Percentiles rank a stretch among this genome's conserved stretches.
Evolutionary conservation across 1,139 yeast genomes (phyloP).

Genomic region (Hanseniaspora uvarum): DNA sequence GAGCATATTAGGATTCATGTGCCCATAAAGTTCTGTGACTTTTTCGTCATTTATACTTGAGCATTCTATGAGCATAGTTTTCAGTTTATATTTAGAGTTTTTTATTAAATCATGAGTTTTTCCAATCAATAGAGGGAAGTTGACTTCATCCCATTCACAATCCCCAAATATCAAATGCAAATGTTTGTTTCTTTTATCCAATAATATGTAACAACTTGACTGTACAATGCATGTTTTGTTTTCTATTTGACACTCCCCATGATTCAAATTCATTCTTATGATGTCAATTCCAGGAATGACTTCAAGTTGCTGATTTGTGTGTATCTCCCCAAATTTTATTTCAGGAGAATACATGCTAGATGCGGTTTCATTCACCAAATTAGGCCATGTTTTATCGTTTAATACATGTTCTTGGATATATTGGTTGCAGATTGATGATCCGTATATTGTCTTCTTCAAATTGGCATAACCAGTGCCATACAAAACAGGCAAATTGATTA

Average conservation of each 20-base stretch:
- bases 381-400: slow-evolving; percentile 77
- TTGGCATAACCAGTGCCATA: slow-evolving; percentile 22
- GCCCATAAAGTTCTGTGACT: slow-evolving; percentile 51
- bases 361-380: slow-evolving; percentile 27
- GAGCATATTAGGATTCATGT: slow-evolving; percentile 57
- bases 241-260: slow-evolving; percentile 29
- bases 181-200: slow-evolving; percentile 31
- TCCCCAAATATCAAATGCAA: slow-evolving; percentile 64
- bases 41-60: slow-evolving; percentile 41
- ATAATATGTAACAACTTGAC: slow-evolving; percentile 46
- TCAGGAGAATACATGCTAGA: slow-evolving; percentile 22
- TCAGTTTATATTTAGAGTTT: slow-evolving; percentile 34
- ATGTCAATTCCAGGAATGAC: slow-evolving; percentile 27
- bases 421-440: slow-evolving; percentile 43
- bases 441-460: slow-evolving; percentile 41
- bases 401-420: slow-evolving; percentile 50
- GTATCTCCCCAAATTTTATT: slow-evolving; percentile 23
- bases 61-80: slow-evolving; percentile 64
- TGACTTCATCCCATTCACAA: slow-evolving; percentile 55
- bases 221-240: slow-evolving; percentile 24
- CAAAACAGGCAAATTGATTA: slow-evolving; percentile 61
- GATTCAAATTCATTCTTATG: slow-evolving; percentile 30
- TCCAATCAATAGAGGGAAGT: slow-evolving; percentile 51
- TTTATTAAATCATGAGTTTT: slow-evolving; percentile 37
- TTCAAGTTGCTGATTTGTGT: slow-evolving; percentile 22